Conservation (phyloP, 148 eudicot species). For the Vaccinium myrtillus region DNA sequence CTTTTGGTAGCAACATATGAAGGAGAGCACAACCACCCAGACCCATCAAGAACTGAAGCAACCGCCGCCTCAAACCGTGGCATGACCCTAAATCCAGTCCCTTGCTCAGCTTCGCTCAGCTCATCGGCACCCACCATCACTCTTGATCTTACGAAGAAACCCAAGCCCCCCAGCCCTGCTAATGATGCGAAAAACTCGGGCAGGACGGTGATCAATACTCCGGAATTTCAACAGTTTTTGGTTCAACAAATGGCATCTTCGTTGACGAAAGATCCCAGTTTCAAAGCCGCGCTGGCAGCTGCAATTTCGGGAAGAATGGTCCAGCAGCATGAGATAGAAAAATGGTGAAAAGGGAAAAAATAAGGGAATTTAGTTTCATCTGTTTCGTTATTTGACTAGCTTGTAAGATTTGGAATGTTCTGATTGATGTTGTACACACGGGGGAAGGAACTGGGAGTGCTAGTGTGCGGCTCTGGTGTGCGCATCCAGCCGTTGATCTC, state of each 20-base stretch:
- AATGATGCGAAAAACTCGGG: neutral
- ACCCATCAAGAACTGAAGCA: conserved; percentile 31
- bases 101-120: conserved; percentile 18
- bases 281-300: conserved; percentile 69
- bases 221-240: conserved; percentile 49
- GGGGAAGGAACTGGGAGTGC: too few species aligned
- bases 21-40: conserved; percentile 64
- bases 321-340: conserved; percentile 16
- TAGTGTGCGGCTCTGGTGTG: neutral
- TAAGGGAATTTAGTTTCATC: neutral
- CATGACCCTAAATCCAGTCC: conserved; percentile 20
- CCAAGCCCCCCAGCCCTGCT: neutral
- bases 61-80: conserved; percentile 19
- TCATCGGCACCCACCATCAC: conserved; percentile 28
- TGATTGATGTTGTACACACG: neutral
- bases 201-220: conserved; percentile 5
- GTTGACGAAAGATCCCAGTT: conserved; percentile 63
- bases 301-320: conserved; percentile 54
- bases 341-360: neutral
- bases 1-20: conserved; percentile 59
- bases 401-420: neutral
- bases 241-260: conserved; percentile 85
- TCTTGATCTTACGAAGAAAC: conserved; percentile 30
- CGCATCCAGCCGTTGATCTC: too few species aligned
- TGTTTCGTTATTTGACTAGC: neutral